Conservation (phyloP, 1,139 yeast species). For the Candida pseudoviswanathii region DNA sequence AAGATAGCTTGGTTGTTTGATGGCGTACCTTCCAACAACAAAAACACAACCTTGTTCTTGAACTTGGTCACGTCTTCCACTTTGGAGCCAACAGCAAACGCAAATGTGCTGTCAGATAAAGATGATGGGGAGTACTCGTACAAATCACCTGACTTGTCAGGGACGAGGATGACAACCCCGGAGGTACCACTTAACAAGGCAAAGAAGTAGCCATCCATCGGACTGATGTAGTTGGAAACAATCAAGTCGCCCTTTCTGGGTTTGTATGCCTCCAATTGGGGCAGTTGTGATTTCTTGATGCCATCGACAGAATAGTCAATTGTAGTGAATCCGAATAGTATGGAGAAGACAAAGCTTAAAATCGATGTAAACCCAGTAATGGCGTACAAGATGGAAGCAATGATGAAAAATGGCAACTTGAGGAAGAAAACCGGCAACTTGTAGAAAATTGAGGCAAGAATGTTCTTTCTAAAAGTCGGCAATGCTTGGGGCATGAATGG, state of each 20-base stretch:
- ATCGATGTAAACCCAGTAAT: slow-evolving; percentile 21
- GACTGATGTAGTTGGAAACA: slow-evolving; percentile 56
- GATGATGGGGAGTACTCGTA: slow-evolving; percentile 35
- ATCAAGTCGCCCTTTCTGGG: slow-evolving; percentile 49
- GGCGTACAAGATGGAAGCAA: slow-evolving; percentile 19
- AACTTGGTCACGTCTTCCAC: slow-evolving; percentile 24
- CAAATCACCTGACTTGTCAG: slow-evolving; percentile 41
- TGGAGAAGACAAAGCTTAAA: slow-evolving; percentile 17
- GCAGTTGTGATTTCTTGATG: slow-evolving; percentile 44
- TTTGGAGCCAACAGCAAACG: slow-evolving; percentile 18
- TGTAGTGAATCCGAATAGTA: slow-evolving; percentile 29
- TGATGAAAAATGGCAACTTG: slow-evolving; percentile 31
- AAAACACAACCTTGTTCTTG: slow-evolving; percentile 40
- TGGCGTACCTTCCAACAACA: slow-evolving; percentile 70
- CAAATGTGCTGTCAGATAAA: slow-evolving; percentile 38
- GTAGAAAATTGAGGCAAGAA: slow-evolving; percentile 9
- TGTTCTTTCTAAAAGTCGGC: slow-evolving; percentile 16
- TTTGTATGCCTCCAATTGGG: slow-evolving; percentile 29
- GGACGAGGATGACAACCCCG: slow-evolving; percentile 44
- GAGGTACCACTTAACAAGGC: slow-evolving; percentile 13
- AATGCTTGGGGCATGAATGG: slow-evolving; percentile 62
- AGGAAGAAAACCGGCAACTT: slow-evolving; percentile 22
- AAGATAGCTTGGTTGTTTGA: slow-evolving; percentile 64
- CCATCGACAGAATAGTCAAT: slow-evolving; percentile 54
- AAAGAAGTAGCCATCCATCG: slow-evolving; percentile 50